Base-by-base conservation (phyloP, 2,329 filamentous ascomycete species). In the Cordyceps farinosa region DNA sequence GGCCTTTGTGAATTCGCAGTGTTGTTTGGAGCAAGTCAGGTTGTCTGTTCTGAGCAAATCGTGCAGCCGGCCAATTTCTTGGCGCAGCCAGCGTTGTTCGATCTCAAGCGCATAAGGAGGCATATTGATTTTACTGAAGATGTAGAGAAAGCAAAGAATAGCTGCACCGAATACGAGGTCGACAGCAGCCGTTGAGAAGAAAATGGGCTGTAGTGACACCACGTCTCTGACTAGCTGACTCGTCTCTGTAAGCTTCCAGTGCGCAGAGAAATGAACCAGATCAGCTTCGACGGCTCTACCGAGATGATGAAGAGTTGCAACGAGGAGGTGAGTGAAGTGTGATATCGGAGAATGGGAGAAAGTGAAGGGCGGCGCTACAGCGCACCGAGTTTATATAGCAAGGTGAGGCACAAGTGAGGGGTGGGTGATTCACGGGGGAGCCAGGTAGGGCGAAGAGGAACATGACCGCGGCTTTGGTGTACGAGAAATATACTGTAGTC, bases 1-100 rank as follows among this genome's bases (percentile, higher is more conserved):
- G 5, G 68, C 66, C 54, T 74, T 71, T 17, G 70, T 69, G 62
- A 75, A 77, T 8, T 74, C 75, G 30, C 72, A 73, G 44, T 77
- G 69, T 7, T 63, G 65, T 34, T 69, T 66, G 6, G 59, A 66
- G 17, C 67, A 48, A 5, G 57, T 58, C 2, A 70, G 30, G 7
- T 66, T 61, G 10, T 67, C 62, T 1, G 47, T 30, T 45, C 70
- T 61, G n/a, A 75, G 64, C 11, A 77, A 69, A 3, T 67, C 63
- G 5, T 52, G 57, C 7, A 77, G 68, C 13, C 62, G 60, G 22
- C 69, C 67, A 22, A 66, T 64, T 8, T 72, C 73, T 29, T 52
- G 58, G 6, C 61, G 66, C 38, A 75, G 69, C 75, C 75, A 77
- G 71, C 74, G 76, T 36, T 68, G 61, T 64, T 76, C 70, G 17